phyloP scores from a whole-genome alignment of 2,329 filamentous ascomycete species.

The Trichoderma cornu-damae region DNA sequence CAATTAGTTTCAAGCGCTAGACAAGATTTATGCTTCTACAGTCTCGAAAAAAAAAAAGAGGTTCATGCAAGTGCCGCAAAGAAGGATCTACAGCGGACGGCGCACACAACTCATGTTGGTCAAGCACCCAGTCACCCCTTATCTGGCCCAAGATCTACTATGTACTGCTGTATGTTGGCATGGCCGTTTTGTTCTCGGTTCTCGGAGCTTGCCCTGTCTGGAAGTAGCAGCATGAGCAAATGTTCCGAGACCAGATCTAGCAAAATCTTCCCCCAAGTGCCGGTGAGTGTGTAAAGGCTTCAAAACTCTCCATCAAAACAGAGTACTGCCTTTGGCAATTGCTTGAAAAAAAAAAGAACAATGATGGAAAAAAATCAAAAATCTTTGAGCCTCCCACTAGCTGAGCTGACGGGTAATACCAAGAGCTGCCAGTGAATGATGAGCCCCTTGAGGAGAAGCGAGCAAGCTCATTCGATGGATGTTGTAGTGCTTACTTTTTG shows the following conservation, averaged over 20 bases:
- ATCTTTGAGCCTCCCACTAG: background rate
- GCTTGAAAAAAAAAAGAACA: background rate
- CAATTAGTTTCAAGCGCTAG: background rate
- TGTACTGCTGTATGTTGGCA: no score
- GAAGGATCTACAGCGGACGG: background rate
- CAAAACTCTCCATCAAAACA: background rate
- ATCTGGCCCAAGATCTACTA: background rate
- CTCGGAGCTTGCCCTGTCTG: background rate
- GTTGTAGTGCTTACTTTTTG: constrained; percentile 15
- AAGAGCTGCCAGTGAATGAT: background rate
- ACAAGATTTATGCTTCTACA: background rate
- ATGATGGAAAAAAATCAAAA: background rate
- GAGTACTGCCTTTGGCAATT: background rate
- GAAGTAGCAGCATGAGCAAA: background rate
- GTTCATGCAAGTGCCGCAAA: background rate
- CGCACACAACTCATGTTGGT: background rate
- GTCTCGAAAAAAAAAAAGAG: background rate
- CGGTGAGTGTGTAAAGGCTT: background rate
- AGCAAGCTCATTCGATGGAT: constrained; percentile 3
- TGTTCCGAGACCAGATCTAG: background rate
- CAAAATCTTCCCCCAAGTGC: background rate
- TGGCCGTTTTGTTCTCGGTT: background rate
- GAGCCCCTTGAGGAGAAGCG: background rate
- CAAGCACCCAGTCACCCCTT: background rate
- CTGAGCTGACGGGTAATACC: background rate